phyloP scores from a whole-genome alignment of 2,329 filamentous ascomycete species.

The Chrysoporthe puriensis region DNA sequence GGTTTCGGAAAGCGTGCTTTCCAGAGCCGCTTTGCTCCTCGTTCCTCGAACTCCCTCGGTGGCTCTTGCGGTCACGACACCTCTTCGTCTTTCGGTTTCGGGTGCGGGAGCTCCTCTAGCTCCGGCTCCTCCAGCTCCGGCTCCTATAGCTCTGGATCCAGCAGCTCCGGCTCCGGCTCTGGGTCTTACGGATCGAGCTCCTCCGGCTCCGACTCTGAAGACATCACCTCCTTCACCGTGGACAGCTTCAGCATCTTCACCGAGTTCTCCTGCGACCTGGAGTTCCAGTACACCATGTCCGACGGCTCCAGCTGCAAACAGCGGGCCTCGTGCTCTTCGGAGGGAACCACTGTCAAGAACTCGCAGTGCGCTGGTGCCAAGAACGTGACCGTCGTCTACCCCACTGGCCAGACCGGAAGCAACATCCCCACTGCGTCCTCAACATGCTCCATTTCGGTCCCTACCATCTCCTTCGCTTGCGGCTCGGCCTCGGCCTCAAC shows the following conservation, averaged over 20 bases:
- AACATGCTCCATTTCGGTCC: conserved; percentile 72
- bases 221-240: conserved; percentile 66
- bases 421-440: conserved; percentile 45
- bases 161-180: conserved; percentile 5
- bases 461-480: conserved; percentile 78
- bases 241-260: conserved; percentile 72
- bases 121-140: neutral
- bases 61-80: conserved; percentile 54
- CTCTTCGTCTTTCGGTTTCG: conserved; percentile 57
- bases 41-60: conserved; percentile 63
- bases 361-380: conserved; percentile 90
- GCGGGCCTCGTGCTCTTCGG: conserved; percentile 66
- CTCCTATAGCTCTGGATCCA: neutral
- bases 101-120: conserved; percentile 19
- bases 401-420: conserved; percentile 57
- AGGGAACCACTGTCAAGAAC: conserved; percentile 76
- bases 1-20: conserved; percentile 59
- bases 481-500: conserved; percentile 39
- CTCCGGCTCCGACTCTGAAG: conserved; percentile 8
- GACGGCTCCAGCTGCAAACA: conserved; percentile 85
- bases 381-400: conserved; percentile 73
- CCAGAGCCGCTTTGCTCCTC: conserved; percentile 47
- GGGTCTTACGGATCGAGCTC: neutral
- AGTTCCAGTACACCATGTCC: conserved; percentile 86
- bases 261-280: conserved; percentile 76